These are phyloP conservation scores for Agaricus sinodeliciosus DNA, from an alignment of 768 basidiomycete species.

Conservation along the genomic window DNA sequence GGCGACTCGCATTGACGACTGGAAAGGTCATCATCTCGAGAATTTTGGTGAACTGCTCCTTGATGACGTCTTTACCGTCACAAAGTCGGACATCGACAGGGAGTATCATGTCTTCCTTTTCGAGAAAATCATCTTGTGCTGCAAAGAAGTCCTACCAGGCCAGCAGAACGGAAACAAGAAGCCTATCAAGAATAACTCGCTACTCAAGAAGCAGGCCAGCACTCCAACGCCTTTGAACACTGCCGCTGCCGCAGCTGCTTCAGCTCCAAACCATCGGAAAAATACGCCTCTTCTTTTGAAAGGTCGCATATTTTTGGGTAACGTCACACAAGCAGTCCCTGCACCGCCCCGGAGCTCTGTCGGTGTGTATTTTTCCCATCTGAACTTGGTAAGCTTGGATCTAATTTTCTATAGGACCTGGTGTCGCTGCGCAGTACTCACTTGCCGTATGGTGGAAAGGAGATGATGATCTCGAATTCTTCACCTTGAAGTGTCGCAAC, in stretches of 20 bases:
- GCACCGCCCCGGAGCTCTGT: slow-evolving; percentile 48
- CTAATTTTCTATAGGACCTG: slow-evolving; percentile 31
- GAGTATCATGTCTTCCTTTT: slow-evolving; percentile 99
- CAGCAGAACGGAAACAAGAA: slow-evolving; percentile 47
- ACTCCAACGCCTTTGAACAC: slow-evolving; percentile 37
- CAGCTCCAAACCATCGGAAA: slow-evolving; percentile 54
- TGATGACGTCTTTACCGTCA: slow-evolving; percentile 93
- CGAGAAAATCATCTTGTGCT: slow-evolving; percentile 97
- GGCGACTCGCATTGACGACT: slow-evolving; percentile 85
- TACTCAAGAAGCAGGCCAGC: slow-evolving; percentile 76
- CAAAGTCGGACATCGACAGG: slow-evolving; percentile 92
- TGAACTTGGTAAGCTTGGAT: not conserved
- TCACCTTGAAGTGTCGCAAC: slow-evolving; percentile 86
- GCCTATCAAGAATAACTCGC: slow-evolving; percentile 76
- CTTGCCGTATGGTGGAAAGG: slow-evolving; percentile 94
- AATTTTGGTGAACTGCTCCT: slow-evolving; percentile 93
- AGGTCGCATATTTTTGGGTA: slow-evolving; percentile 95
- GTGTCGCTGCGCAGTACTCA: slow-evolving; percentile 56
- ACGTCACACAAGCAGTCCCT: slow-evolving; percentile 79
- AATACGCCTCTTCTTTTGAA: slow-evolving; percentile 83
- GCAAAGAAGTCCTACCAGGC: slow-evolving; percentile 80
- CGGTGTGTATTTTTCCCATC: slow-evolving; percentile 38
- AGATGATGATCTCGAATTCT: slow-evolving; percentile 88
- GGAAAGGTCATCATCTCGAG: slow-evolving; percentile 96
- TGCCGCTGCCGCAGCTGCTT: slow-evolving; percentile 38